Evolutionary conservation across 2,329 filamentous ascomycete genomes (phyloP).

Genomic region (Aspergillus japonicus): DNA sequence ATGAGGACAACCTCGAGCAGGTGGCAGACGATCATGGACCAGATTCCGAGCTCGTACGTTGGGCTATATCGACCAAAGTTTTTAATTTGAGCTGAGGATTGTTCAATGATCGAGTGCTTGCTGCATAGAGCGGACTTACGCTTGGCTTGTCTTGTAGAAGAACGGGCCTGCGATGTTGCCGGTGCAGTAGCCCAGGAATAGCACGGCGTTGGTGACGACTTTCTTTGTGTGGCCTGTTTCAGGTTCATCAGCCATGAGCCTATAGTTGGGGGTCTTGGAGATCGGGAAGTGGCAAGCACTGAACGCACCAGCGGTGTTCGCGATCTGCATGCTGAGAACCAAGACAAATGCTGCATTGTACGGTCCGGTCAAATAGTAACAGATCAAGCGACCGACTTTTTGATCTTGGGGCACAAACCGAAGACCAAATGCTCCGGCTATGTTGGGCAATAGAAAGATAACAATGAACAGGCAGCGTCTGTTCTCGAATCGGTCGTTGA

Average conservation of each 20-base stretch:
- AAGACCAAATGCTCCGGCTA: constrained; percentile 59
- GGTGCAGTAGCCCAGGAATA: constrained; percentile 60
- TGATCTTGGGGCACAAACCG: constrained; percentile 53
- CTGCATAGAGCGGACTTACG: constrained; percentile 20
- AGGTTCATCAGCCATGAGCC: constrained; percentile 16
- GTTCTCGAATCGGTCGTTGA: constrained; percentile 50
- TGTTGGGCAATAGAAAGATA: constrained; percentile 59
- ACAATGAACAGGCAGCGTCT: constrained; percentile 55
- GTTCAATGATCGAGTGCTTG: neutral
- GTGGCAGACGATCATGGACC: constrained; percentile 58
- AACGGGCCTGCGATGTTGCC: constrained; percentile 64
- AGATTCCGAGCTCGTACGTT: constrained; percentile 52
- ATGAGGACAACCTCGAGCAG: constrained; percentile 53
- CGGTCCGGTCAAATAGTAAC: constrained; percentile 57
- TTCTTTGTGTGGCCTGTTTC: constrained; percentile 61
- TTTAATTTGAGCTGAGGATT: too few species aligned
- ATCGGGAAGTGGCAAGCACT: neutral
- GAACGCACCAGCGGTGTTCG: constrained; percentile 43
- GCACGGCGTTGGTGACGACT: constrained; percentile 61
- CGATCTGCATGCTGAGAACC: constrained; percentile 47
- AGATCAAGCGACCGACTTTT: constrained; percentile 56
- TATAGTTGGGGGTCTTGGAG: neutral
- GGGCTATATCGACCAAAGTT: constrained; percentile 33
- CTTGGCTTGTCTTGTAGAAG: constrained; percentile 59
- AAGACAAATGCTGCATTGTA: constrained; percentile 57